A percentile compares a stretch with the other conserved stretches of the same genome.
Evolutionary conservation across 1,284 basidiomycete genomes (phyloP).

Genomic region (Stygiomarasmius scandens): DNA sequence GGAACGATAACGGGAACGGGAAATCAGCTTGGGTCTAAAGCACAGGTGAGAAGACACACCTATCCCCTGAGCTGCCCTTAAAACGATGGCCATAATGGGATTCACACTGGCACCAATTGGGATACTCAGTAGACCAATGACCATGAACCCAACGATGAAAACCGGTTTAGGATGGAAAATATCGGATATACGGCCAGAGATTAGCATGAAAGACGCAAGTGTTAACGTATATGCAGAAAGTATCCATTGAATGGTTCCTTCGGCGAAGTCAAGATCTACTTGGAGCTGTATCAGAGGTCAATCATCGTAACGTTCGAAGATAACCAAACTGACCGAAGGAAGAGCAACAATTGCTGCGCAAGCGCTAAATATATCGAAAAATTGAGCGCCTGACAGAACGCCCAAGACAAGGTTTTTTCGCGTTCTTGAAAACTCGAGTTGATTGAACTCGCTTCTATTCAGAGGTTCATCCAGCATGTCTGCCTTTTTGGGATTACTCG

Average conservation of each 20-base stretch:
- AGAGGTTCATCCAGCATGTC: too few species aligned
- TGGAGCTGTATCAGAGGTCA: constrained; percentile 4
- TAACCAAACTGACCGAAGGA: constrained; percentile 6
- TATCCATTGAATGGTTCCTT: constrained; percentile 19
- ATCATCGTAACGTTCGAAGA: neutral
- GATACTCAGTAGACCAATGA: constrained; percentile 21
- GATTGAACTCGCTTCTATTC: too few species aligned
- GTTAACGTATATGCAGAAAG: constrained; percentile 22
- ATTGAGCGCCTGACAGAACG: constrained; percentile 11
- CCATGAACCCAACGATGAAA: constrained; percentile 19
- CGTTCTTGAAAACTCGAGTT: too few species aligned
- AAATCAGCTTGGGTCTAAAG: too few species aligned
- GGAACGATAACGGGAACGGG: neutral
- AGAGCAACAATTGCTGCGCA: constrained; percentile 17
- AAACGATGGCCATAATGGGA: constrained; percentile 22
- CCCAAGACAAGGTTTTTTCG: constrained; percentile 6
- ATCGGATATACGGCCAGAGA: constrained; percentile 20
- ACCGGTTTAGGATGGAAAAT: constrained; percentile 23
- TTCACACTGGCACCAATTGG: constrained; percentile 21
- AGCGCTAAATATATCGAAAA: constrained; percentile 19
- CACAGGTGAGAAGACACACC: constrained; percentile 9
- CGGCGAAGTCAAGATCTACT: constrained; percentile 17
- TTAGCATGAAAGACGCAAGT: constrained; percentile 21
- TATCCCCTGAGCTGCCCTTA: constrained; percentile 23
- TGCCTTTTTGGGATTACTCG: too few species aligned